Evolutionary conservation across 2,329 filamentous ascomycete genomes (phyloP).

Genomic region (Ophiostoma sp.): DNA sequence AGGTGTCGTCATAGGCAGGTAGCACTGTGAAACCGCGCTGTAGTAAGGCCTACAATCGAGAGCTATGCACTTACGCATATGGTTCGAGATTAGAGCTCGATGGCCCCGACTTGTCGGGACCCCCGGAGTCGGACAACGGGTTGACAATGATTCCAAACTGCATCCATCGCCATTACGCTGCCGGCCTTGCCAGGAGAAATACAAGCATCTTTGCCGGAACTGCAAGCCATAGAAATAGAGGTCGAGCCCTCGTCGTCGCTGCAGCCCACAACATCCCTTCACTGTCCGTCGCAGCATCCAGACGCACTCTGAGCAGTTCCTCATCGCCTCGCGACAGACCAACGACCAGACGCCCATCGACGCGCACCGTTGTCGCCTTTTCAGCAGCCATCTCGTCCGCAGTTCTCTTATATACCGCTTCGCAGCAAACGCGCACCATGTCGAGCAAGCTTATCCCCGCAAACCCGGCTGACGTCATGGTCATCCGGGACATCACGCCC

Average conservation of each 20-base stretch:
- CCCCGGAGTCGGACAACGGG: constrained; percentile 15
- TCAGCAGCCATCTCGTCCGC: neutral
- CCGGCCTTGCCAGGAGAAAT: neutral
- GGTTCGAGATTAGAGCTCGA: neutral
- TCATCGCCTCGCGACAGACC: neutral
- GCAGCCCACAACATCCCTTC: neutral
- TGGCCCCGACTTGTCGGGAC: neutral
- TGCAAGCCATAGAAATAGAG: neutral
- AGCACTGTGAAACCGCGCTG: neutral
- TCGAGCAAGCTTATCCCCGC: constrained; percentile 59
- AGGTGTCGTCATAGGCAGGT: constrained; percentile 17
- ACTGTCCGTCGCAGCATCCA: neutral
- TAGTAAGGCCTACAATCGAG: neutral
- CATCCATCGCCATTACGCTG: neutral
- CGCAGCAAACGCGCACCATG: constrained; percentile 38
- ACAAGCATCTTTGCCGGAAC: neutral
- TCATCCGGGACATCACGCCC: constrained; percentile 78
- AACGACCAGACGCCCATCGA: neutral
- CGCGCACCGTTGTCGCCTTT: neutral
- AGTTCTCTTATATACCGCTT: neutral
- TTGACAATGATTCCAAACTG: constrained; percentile 12
- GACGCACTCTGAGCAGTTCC: neutral
- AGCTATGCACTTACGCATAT: no score
- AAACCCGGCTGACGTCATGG: constrained; percentile 78
- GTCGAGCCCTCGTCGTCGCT: neutral